These are phyloP conservation scores for Phanerochaete sordida DNA, from an alignment of 768 basidiomycete species.

Conservation along the genomic window DNA sequence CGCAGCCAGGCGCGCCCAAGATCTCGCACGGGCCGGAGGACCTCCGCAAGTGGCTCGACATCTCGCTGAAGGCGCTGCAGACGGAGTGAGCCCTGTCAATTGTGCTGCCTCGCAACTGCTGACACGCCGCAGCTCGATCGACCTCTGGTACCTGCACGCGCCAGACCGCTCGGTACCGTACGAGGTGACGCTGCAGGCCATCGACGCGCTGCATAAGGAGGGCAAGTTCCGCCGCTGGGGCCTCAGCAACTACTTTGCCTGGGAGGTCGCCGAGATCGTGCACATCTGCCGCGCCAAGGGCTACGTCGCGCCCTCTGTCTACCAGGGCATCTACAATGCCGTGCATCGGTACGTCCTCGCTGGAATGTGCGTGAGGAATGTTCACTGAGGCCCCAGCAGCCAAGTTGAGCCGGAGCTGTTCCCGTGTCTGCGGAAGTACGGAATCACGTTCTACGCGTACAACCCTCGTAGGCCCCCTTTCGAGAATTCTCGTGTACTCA, in stretches of 20 bases:
- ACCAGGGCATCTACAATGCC: slow-evolving; percentile 46
- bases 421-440: slow-evolving; percentile 41
- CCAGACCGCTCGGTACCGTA: slow-evolving; percentile 42
- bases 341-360: slow-evolving; percentile 26
- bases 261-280: slow-evolving; percentile 47
- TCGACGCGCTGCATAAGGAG: slow-evolving; percentile 47
- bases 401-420: slow-evolving; percentile 36
- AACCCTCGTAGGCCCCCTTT: slow-evolving; percentile 34
- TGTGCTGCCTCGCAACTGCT: slow-evolving; percentile 11
- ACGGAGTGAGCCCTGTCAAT: slow-evolving; percentile 34
- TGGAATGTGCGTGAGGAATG: not conserved
- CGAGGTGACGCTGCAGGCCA: slow-evolving; percentile 42
- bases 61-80: slow-evolving; percentile 40
- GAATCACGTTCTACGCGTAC: slow-evolving; percentile 37
- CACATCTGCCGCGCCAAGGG: slow-evolving; percentile 38
- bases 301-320: slow-evolving; percentile 46
- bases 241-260: slow-evolving; percentile 40
- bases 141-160: slow-evolving; percentile 48
- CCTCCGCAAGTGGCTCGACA: slow-evolving; percentile 18
- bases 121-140: slow-evolving; percentile 24
- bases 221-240: slow-evolving; percentile 49
- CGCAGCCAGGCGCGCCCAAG: not conserved
- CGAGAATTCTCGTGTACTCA: not conserved
- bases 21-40: slow-evolving; percentile 9
- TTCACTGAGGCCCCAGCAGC: slow-evolving; percentile 16